These are phyloP conservation scores for Elasticomyces elasticus DNA, from an alignment of 495 filamentous ascomycete species.

Conservation along the genomic window DNA sequence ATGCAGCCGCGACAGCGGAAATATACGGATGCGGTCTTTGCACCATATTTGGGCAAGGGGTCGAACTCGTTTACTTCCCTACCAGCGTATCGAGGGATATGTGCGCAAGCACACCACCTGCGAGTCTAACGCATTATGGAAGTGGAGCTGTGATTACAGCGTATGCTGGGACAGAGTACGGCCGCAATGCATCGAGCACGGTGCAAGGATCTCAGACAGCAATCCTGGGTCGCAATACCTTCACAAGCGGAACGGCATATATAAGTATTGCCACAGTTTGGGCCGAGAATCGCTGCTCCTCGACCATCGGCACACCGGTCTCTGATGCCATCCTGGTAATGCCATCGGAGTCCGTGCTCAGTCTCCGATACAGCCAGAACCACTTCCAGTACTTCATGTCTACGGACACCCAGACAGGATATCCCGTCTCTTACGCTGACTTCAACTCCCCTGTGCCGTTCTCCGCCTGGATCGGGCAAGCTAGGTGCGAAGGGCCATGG, in stretches of 20 bases:
- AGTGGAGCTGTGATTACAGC: slow-evolving; percentile 1
- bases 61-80: slow-evolving; percentile 15
- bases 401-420: neutral
- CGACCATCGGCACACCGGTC: slow-evolving; percentile 1
- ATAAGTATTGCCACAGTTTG: slow-evolving; percentile 8
- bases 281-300: slow-evolving; percentile 10
- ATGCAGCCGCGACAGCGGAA: neutral
- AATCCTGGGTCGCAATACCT: neutral
- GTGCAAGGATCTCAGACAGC: neutral
- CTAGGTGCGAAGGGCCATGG: neutral
- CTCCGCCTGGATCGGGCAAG: slow-evolving; percentile 6
- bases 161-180: slow-evolving; percentile 3
- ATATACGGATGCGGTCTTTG: slow-evolving; percentile 7
- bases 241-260: slow-evolving; percentile 10
- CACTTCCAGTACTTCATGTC: slow-evolving; percentile 3
- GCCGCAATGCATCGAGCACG: neutral
- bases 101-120: slow-evolving; percentile 7
- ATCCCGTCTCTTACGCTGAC: slow-evolving; percentile 10
- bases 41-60: slow-evolving; percentile 8
- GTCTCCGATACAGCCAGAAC: slow-evolving; percentile 3
- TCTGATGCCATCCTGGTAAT: slow-evolving; percentile 6
- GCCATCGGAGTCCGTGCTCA: slow-evolving; percentile 6
- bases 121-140: slow-evolving; percentile 1
- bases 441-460: slow-evolving; percentile 10
- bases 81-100: slow-evolving; percentile 4